phyloP scores from a whole-genome alignment of 495 filamentous ascomycete species.

The Aspergillus mulundensis region DNA sequence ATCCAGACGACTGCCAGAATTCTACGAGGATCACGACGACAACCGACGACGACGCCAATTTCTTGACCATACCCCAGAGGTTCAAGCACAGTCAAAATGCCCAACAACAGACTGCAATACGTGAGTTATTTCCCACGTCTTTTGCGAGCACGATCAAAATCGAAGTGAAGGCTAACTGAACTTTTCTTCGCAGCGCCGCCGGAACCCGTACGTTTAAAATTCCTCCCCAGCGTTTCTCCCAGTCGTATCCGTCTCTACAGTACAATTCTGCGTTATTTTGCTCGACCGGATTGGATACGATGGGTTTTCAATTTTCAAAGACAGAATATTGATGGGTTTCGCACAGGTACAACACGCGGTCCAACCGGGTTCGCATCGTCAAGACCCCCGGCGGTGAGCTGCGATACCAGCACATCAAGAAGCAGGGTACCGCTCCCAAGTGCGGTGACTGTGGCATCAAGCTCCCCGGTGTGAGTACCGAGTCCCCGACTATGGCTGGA shows the following conservation, averaged over 20 bases:
- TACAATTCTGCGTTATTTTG: slow-evolving; percentile 6
- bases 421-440: slow-evolving; percentile 92
- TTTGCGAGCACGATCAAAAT: background rate
- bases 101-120: slow-evolving; percentile 69
- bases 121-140: slow-evolving; percentile 43
- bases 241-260: slow-evolving; percentile 13
- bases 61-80: slow-evolving; percentile 41
- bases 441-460: slow-evolving; percentile 98
- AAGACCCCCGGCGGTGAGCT: slow-evolving; percentile 95
- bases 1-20: slow-evolving; percentile 38
- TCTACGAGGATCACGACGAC: slow-evolving; percentile 50
- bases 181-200: slow-evolving; percentile 58
- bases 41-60: slow-evolving; percentile 53
- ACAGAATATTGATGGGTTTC: slow-evolving; percentile 35
- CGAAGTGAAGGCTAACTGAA: slow-evolving; percentile 20
- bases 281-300: slow-evolving; percentile 1
- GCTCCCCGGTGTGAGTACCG: slow-evolving; percentile 79
- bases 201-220: slow-evolving; percentile 75
- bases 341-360: slow-evolving; percentile 87
- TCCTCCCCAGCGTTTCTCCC: slow-evolving; percentile 8
- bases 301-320: background rate
- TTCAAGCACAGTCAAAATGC: slow-evolving; percentile 57
- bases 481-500: slow-evolving; percentile 16
- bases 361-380: slow-evolving; percentile 93
- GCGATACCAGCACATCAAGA: slow-evolving; percentile 97